Evolutionary conservation across 2,329 filamentous ascomycete genomes (phyloP), one percentile per base, ranked within the genome.

Genomic region (Xylariaceae sp.): DNA sequence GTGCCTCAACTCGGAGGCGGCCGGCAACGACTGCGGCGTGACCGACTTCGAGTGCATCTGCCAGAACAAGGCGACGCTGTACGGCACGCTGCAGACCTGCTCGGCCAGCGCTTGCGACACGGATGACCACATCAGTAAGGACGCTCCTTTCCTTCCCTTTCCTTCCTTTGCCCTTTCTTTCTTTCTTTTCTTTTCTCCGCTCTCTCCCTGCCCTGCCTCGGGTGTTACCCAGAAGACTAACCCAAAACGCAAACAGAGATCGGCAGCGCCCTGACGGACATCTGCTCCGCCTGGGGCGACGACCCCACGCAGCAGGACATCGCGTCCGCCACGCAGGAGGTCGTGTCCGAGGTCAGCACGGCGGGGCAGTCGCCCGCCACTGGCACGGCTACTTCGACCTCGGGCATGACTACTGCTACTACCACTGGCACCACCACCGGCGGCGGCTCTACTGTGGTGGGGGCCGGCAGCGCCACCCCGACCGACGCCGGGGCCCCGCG

Each of bases 31-130:
- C 10, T 38, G 36, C 29, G 12, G 23, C 13, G 32, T 22, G 3
- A 32, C 19, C 9, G 32, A 38, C 29, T 29, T 38, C 25, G 10
- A 19, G 15, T 38, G 32, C 19, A 29, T 32, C 25, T 38, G 36
- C 25, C 18, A 32, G 11, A 31, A 29, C 18, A 10, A 26, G n/a
- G n/a, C n/a, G n/a, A n/a, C n/a, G n/a, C n/a, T n/a, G n/a, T n/a
- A n/a, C n/a, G n/a, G n/a, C n/a, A n/a, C n/a, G n/a, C n/a, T n/a
- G n/a, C n/a, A n/a, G n/a, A n/a, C n/a, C n/a, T n/a, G n/a, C n/a
- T n/a, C n/a, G n/a, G n/a, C n/a, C n/a, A n/a, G n/a, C n/a, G n/a
- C n/a, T n/a, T n/a, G n/a, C n/a, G n/a, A n/a, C n/a, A n/a, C n/a
- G n/a, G n/a, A n/a, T n/a, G n/a, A n/a, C n/a, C n/a, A n/a, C n/a